Evolutionary conservation across 1,284 basidiomycete genomes (phyloP), one percentile per base, ranked within the genome.

Genomic region (Golubevia sp.): DNA sequence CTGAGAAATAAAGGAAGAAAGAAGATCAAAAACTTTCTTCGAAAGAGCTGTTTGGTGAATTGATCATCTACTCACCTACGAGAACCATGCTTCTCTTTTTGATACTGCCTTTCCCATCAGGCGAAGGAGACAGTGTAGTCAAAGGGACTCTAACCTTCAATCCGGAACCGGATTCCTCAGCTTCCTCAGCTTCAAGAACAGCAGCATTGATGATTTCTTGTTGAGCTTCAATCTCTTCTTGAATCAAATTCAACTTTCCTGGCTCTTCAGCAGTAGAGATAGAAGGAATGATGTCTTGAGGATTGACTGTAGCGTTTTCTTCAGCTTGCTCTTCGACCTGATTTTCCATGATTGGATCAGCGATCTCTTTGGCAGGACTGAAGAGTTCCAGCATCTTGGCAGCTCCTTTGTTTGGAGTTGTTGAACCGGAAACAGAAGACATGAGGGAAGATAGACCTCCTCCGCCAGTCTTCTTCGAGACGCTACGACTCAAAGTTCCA

Each of bases 61-160:
- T n/a, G n/a, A 44, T 44, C 38, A 44, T 44, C 18, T 8, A 44
- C 38, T 44, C 38, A 44, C 38, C 38, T 24, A 77, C 76, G 1
- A 77, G 55, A 5, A 77, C 73, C 74, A 77, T 74, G 24, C 68
- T 71, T 2, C 71, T 66, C 51, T 74, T 74, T 63, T 63, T 66
- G 62, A 76, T 70, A 30, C 65, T 68, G 8, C 75, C 75, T 44
- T 69, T 76, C 13, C 75, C 75, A 6, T 71, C 73, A 8, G 70
- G 67, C 25, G 70, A 64, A 7, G 73, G 65, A 56, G 64, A 68
- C 25, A 77, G 52, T 15, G 59, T 59, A 4, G 73, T 76, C 2
- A 77, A 49, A 0, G 75, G 75, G 0, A 77, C 68, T 5, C 64
- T 59, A 1, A 77, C n/a, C 48, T 74, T 56, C 18, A 63, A 49